Evolutionary conservation across 73 alveolate genomes (phyloP).

Genomic region (Blepharisma japonicum): DNA sequence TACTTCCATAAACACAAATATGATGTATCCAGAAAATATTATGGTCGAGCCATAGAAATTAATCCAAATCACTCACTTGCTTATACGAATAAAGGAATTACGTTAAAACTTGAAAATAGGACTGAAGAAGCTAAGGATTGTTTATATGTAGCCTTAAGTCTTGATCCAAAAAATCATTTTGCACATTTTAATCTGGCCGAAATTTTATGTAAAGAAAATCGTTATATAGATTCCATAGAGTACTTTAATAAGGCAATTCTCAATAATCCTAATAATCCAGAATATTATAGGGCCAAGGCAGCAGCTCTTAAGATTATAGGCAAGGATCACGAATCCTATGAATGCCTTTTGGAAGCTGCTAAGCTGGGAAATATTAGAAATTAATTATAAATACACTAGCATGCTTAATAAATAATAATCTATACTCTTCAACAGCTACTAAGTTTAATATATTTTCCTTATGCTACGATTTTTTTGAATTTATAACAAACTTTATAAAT

Average conservation of each 20-base stretch:
- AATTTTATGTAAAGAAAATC: neutral
- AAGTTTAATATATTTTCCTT: too few species aligned
- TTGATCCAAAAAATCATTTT: neutral
- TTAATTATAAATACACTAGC: too few species aligned
- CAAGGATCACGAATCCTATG: too few species aligned
- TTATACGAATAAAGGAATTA: conserved; percentile 32
- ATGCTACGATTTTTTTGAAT: too few species aligned
- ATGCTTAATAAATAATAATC: too few species aligned
- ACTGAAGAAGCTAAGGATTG: neutral
- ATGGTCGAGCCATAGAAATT: conserved; percentile 36
- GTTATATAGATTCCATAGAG: neutral
- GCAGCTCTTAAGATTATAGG: too few species aligned
- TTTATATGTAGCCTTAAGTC: neutral
- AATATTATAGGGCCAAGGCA: too few species aligned
- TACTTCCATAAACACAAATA: conserved; percentile 31
- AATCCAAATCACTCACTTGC: conserved; percentile 46
- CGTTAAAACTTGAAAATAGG: neutral
- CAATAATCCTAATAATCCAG: neutral
- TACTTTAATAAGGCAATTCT: neutral
- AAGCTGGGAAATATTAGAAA: too few species aligned
- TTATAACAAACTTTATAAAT: too few species aligned
- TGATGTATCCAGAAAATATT: conserved; percentile 40
- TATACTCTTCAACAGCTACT: too few species aligned
- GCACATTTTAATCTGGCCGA: neutral
- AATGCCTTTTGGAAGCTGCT: too few species aligned